Base-by-base conservation (phyloP, 192 early-diverging fungal species). In the Coemansia sp. region DNA sequence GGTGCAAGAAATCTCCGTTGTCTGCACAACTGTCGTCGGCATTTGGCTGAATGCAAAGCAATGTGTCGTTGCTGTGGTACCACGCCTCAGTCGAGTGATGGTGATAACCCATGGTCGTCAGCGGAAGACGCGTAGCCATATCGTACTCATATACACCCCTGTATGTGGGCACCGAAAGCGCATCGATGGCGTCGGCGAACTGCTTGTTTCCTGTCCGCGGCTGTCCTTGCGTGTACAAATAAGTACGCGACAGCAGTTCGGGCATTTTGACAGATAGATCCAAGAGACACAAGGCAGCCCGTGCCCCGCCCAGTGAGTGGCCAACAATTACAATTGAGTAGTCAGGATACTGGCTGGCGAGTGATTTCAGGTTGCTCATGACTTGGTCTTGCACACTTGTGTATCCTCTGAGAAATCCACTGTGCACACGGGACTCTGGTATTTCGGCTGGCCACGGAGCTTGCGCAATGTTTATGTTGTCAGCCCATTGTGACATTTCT, bases 321-420 rank as follows among this genome's bases (percentile, higher is more conserved):
- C 80, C 80, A 3, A 61, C 59, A 10, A 68, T 65, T 26, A 64
- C 45, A 47, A 82, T 68, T 5, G 3, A 45, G 35, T 77, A 62
- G 13, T 57, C 65, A 4, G 80, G 80, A 35, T 70, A 67, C 74
- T 10, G 67, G 61, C 18, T 73, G 71, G 19, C 53, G 60, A 24
- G 76, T 43, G 4, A 47, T 20, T 20, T 22, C 12, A 77, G 54
- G 1, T 51, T 51, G 24, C 69, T 60, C n/a, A 81, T 61, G 0
- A 69, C 66, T 19, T 64, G 29, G 18, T 68, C 74, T 14, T 62
- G 64, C 23, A 59, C 72, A 43, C 57, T 47, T 51, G 65, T 18
- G 19, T 79, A 83, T 16, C 67, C 66, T 1, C 71, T 67, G 37
- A 80, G 41, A 55, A 83, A 83, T 26, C 77, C 78, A 13, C 29